A percentile compares a stretch with the other conserved stretches of the same genome.
phyloP scores from a whole-genome alignment of 2,329 filamentous ascomycete species.

The Neofusicoccum kwambonambiense region DNA sequence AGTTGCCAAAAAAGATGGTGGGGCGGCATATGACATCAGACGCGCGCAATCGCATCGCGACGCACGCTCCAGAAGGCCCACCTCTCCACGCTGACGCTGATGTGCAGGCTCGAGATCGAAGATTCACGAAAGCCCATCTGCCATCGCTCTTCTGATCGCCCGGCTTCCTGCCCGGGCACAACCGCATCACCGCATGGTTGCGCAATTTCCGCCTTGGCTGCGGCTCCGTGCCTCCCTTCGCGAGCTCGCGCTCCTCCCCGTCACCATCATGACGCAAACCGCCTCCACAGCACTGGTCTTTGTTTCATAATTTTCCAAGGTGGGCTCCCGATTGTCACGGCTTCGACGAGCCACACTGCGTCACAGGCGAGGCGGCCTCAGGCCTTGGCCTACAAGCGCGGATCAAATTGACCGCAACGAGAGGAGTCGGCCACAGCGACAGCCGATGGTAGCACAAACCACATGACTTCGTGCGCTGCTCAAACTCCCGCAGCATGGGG shows the following conservation, averaged over 20 bases:
- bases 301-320: background rate
- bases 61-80: background rate
- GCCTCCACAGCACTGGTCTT: background rate
- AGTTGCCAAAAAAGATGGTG: background rate
- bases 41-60: background rate
- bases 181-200: background rate
- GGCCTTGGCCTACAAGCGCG: background rate
- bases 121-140: constrained; percentile 7
- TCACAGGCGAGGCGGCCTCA: background rate
- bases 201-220: background rate
- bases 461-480: too few relatives aligned
- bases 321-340: background rate
- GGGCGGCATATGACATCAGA: constrained; percentile 14
- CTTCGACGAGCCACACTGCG: background rate
- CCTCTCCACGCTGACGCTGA: constrained; percentile 3
- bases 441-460: background rate
- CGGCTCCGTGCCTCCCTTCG: background rate
- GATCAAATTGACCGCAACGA: background rate
- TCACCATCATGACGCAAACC: background rate
- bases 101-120: constrained; percentile 15
- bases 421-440: background rate
- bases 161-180: background rate
- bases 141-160: background rate
- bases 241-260: background rate
- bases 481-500: background rate